A percentile compares a stretch with the other conserved stretches of the same genome.
Evolutionary conservation across 495 filamentous ascomycete genomes (phyloP).

Genomic region (Baudoinia panamericana): DNA sequence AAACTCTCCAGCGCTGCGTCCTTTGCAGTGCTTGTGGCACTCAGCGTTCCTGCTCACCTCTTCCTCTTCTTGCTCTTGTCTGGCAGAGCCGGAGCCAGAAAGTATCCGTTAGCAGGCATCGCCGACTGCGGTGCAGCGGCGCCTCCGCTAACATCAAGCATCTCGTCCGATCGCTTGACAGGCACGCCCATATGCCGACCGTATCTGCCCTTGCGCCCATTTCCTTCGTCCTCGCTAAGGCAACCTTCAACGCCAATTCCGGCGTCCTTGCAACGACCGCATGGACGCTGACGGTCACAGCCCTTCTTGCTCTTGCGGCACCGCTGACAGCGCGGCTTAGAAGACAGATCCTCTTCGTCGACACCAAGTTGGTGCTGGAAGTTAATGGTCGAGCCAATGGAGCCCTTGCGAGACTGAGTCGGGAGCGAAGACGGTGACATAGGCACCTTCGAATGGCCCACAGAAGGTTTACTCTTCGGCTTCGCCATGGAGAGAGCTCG

Average conservation of each 20-base stretch:
- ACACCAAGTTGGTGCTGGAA: conserved; percentile 58
- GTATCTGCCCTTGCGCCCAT: conserved; percentile 90
- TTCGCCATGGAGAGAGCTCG: conserved; percentile 24
- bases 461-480: conserved; percentile 19
- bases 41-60: conserved; percentile 37
- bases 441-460: conserved; percentile 34
- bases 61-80: conserved; percentile 65
- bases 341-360: conserved; percentile 81
- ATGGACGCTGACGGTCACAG: conserved; percentile 90
- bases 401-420: conserved; percentile 61
- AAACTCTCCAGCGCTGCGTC: too few relatives aligned
- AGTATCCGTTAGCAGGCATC: conserved; percentile 24
- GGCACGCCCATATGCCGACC: conserved; percentile 94
- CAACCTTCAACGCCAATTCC: conserved; percentile 84
- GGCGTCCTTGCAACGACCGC: conserved; percentile 88
- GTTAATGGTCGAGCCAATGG: conserved; percentile 50
- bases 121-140: conserved; percentile 14
- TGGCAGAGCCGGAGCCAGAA: conserved; percentile 21
- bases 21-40: too few relatives aligned
- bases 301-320: conserved; percentile 99
- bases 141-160: conserved; percentile 15
- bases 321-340: conserved; percentile 92
- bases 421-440: conserved; percentile 57
- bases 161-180: conserved; percentile 50
- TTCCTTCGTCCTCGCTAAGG: conserved; percentile 91